phyloP scores from a whole-genome alignment of 1,284 basidiomycete species.

The Cronartium quercuum region DNA sequence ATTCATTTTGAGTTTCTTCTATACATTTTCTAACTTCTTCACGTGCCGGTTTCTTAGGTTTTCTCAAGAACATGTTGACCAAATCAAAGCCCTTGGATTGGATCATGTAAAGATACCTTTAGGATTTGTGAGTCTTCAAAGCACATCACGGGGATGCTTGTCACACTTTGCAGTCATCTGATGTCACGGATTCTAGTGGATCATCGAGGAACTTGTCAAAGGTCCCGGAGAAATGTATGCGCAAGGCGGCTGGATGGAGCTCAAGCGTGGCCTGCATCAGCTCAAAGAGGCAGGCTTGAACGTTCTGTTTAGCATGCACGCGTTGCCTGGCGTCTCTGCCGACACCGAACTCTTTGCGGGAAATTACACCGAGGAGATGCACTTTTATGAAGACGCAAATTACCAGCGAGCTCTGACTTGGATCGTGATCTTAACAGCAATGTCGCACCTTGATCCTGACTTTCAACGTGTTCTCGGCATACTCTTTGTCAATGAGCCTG shows the following conservation, averaged over 20 bases:
- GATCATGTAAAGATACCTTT: slow-evolving; percentile 70
- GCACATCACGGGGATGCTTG: background rate
- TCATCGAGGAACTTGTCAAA: slow-evolving; percentile 64
- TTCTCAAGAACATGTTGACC: slow-evolving; percentile 58
- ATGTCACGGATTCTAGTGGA: slow-evolving; percentile 53
- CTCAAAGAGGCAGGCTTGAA: slow-evolving; percentile 24
- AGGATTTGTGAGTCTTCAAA: slow-evolving; percentile 54
- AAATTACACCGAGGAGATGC: slow-evolving; percentile 59
- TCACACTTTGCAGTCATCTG: background rate
- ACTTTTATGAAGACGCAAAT: slow-evolving; percentile 68
- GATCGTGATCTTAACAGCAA: slow-evolving; percentile 67
- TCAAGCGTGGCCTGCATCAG: slow-evolving; percentile 46
- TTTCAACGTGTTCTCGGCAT: slow-evolving; percentile 65
- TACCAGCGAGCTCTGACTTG: slow-evolving; percentile 68
- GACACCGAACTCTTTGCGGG: slow-evolving; percentile 62
- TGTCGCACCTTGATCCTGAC: slow-evolving; percentile 62
- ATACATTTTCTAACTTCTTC: background rate
- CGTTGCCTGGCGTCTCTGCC: slow-evolving; percentile 63
- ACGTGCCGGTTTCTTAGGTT: slow-evolving; percentile 57
- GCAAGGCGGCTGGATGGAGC: slow-evolving; percentile 60
- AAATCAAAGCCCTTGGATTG: slow-evolving; percentile 56
- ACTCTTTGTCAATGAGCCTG: slow-evolving; percentile 66
- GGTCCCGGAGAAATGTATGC: slow-evolving; percentile 60
- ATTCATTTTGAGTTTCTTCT: slow-evolving; percentile 41
- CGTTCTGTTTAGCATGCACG: slow-evolving; percentile 52